phyloP scores from a whole-genome alignment of 73 alveolate genomes.

The Effrenium voratum region DNA sequence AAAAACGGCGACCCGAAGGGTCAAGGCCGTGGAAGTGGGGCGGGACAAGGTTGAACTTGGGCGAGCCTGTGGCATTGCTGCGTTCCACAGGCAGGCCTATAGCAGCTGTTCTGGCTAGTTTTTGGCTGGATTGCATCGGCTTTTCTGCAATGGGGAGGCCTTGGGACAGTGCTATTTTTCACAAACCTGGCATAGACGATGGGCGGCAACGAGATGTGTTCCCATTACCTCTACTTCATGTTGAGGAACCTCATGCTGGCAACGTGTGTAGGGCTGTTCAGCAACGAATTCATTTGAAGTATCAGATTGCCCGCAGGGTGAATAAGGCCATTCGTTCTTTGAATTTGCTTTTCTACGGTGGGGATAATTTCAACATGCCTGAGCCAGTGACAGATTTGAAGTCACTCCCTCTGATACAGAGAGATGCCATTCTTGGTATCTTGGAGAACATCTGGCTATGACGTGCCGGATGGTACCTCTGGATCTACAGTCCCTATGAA shows the following conservation, averaged over 20 bases:
- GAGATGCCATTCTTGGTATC: neutral
- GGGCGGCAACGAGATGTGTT: constrained; percentile 20
- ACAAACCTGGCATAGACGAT: neutral
- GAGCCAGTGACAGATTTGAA: neutral
- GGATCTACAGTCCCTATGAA: constrained; percentile 29
- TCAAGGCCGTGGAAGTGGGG: neutral
- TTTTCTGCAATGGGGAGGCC: neutral
- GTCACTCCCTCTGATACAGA: neutral
- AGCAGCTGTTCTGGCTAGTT: no score
- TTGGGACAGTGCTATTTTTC: neutral
- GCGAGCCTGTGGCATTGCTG: neutral
- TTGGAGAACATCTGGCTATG: neutral
- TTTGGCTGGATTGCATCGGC: no score
- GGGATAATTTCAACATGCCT: neutral
- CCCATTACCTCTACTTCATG: neutral
- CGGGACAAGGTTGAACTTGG: neutral
- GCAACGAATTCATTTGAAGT: neutral
- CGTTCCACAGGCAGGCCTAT: neutral
- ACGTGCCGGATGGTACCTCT: neutral
- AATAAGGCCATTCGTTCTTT: neutral
- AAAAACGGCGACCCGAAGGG: neutral
- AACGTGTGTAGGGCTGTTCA: neutral
- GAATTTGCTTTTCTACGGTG: constrained; percentile 26
- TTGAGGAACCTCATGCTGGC: neutral
- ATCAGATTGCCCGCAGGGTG: neutral